phyloP scores from a whole-genome alignment of 352 stramenopile genomes.

The Globisporangium polare region DNA sequence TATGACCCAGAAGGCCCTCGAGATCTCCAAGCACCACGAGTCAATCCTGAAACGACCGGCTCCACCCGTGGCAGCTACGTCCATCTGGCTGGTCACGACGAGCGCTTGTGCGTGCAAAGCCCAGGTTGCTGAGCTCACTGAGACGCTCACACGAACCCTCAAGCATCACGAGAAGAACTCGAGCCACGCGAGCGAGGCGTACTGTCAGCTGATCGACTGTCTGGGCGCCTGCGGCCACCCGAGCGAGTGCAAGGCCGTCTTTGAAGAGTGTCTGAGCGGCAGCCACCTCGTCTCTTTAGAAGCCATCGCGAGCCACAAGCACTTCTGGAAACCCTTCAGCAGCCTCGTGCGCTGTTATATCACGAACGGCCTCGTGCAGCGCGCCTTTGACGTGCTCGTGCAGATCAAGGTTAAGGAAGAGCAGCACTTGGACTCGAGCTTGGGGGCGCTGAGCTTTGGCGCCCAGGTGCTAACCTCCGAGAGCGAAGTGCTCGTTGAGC shows the following conservation, averaged over 20 bases:
- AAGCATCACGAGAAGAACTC: constrained; percentile 20
- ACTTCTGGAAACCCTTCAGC: constrained; percentile 43
- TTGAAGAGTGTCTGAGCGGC: constrained; percentile 38
- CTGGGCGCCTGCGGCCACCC: constrained; percentile 31
- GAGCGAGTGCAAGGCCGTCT: constrained; percentile 44
- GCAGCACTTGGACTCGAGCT: constrained; percentile 30
- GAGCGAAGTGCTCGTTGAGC: constrained; percentile 33
- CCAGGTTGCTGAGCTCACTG: constrained; percentile 20
- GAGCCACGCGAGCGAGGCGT: constrained; percentile 20
- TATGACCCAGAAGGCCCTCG: constrained; percentile 33
- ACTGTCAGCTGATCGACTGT: constrained; percentile 37
- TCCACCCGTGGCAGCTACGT: constrained; percentile 12
- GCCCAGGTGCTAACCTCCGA: constrained; percentile 29
- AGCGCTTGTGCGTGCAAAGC: constrained; percentile 26
- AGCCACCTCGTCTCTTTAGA: constrained; percentile 25
- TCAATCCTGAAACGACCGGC: constrained; percentile 8
- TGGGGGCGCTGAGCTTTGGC: constrained; percentile 27
- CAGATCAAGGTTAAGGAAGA: constrained; percentile 42
- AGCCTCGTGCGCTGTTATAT: constrained; percentile 37
- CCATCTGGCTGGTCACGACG: constrained; percentile 40
- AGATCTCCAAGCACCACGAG: constrained; percentile 9
- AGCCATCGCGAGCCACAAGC: constrained; percentile 19
- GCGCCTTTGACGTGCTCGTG: constrained; percentile 40
- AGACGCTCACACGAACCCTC: constrained; percentile 20
- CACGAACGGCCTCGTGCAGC: constrained; percentile 36